Evolutionary conservation across 2,329 filamentous ascomycete species (phyloP), one percentile per base, ranked within the genome.

Genomic region (Penicillium griseofulvum): DNA sequence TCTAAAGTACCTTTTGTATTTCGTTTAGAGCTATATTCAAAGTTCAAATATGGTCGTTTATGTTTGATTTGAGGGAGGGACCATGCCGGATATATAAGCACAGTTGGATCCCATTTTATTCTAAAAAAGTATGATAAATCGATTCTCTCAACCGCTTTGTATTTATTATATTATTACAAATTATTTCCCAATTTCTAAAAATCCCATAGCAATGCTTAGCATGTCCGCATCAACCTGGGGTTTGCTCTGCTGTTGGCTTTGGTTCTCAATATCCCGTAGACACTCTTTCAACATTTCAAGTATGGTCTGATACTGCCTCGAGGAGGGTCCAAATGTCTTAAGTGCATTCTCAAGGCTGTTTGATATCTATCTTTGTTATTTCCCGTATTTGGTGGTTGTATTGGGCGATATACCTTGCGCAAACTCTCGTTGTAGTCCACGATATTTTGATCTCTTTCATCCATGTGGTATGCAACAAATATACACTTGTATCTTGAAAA

Each of bases 271-370:
- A 2, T 69, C 57, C n/a, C 49, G 60, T 17, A 76, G 60, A 55
- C 63, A 70, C 16, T 70, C 63, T 38, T 68, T 71, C 12, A 76
- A 61, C 9, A 72, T 74, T 10, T 65, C 64, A 14, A 74, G 58
- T 17, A 78, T 68, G 2, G 65, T 64, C 28, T 70, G 67, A 48
- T 75, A 74, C 53, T 76, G 73, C 14, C 52, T 60, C 7, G 73
- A 76, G 2, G 65, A 66, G 12, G 71, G 42, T 7, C 74, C 74
- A 55, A 74, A 76, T 6, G 74, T 75, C 31, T 68, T 63, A 5
- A 73, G 64, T 4, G 72, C 74, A 46, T 76, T 78, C 36, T 68
- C 66, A 19, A 76, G 73, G 48, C 74, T 79, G 52, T 65, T 71
- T n/a, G 75, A 71, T 46, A 76, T 71, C 74, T 76, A 51, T 8